These are phyloP conservation scores for Knoxdaviesia proteae DNA, from an alignment of 2,329 filamentous ascomycete genomes.

Conservation along the genomic window DNA sequence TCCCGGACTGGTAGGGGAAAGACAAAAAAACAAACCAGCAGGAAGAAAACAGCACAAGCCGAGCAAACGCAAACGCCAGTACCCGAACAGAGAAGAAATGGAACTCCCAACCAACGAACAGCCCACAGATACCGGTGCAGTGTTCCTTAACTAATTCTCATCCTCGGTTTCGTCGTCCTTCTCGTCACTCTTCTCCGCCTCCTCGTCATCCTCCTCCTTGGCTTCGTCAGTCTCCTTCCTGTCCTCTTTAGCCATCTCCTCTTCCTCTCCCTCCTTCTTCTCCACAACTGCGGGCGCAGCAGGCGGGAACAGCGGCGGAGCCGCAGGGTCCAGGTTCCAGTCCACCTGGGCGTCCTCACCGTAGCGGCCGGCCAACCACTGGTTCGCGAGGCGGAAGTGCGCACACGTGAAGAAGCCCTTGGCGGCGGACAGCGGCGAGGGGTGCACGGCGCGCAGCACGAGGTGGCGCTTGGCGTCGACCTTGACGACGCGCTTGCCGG, in stretches of 20 bases:
- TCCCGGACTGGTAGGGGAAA: too few relatives aligned
- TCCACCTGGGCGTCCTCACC: conserved; percentile 65
- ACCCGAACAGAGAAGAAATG: too few relatives aligned
- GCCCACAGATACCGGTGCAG: background rate
- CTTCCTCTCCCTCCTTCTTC: conserved; percentile 5
- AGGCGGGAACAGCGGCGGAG: conserved; percentile 3
- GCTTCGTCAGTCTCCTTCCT: conserved; percentile 6
- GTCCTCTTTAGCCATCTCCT: conserved; percentile 4
- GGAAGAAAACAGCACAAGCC: too few relatives aligned
- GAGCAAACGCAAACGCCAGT: too few relatives aligned
- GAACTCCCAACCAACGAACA: too few relatives aligned
- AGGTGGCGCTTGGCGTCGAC: conserved; percentile 57
- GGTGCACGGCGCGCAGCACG: conserved; percentile 74
- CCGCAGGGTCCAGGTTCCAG: conserved; percentile 42
- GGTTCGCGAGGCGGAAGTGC: conserved; percentile 65
- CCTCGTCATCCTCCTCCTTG: conserved; percentile 8
- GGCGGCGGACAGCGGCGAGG: conserved; percentile 72
- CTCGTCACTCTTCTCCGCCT: conserved; percentile 3
- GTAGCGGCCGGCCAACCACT: conserved; percentile 64
- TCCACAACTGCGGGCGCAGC: background rate
- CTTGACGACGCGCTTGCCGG: conserved; percentile 55
- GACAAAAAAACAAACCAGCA: too few relatives aligned
- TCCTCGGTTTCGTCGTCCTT: conserved; percentile 1
- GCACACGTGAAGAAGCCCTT: conserved; percentile 68
- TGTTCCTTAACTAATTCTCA: background rate